Conservation (phyloP, 768 basidiomycete species). For the Termitomyces eurrhizus region DNA sequence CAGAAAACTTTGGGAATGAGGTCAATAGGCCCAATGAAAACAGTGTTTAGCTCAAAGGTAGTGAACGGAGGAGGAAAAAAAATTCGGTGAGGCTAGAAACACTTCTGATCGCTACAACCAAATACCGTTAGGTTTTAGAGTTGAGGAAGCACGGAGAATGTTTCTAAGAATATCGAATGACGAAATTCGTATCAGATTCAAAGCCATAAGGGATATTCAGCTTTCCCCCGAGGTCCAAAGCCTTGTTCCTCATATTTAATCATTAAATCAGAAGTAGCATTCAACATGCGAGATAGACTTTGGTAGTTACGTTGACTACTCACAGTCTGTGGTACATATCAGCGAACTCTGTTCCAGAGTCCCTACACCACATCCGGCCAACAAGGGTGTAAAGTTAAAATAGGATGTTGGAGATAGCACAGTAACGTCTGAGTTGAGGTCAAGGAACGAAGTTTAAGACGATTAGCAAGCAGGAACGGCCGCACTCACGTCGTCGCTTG, state of each 20-base stretch:
- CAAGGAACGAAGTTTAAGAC: not conserved
- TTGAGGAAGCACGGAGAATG: not conserved
- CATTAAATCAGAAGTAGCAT: too few species aligned
- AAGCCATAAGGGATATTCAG: not conserved
- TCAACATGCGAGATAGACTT: too few species aligned
- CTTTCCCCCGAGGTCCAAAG: not conserved
- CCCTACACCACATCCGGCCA: constrained; percentile 73
- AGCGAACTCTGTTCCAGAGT: constrained; percentile 53
- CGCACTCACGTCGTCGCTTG: constrained; percentile 59
- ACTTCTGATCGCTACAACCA: not conserved
- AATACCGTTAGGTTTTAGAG: not conserved
- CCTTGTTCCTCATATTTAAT: not conserved
- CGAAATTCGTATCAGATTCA: not conserved
- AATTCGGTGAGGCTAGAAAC: not conserved
- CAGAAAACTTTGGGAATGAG: not conserved
- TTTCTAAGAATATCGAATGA: not conserved
- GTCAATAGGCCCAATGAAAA: not conserved
- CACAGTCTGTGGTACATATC: constrained; percentile 14
- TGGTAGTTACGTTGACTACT: not conserved
- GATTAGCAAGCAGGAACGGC: not conserved
- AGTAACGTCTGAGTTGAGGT: constrained; percentile 47
- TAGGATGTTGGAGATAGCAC: constrained; percentile 63
- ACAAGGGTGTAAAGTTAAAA: constrained; percentile 66
- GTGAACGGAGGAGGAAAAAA: not conserved
- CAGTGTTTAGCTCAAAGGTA: not conserved